Evolutionary conservation across 257 asterid species (phyloP).

Genomic region (Capsicum baccatum): DNA sequence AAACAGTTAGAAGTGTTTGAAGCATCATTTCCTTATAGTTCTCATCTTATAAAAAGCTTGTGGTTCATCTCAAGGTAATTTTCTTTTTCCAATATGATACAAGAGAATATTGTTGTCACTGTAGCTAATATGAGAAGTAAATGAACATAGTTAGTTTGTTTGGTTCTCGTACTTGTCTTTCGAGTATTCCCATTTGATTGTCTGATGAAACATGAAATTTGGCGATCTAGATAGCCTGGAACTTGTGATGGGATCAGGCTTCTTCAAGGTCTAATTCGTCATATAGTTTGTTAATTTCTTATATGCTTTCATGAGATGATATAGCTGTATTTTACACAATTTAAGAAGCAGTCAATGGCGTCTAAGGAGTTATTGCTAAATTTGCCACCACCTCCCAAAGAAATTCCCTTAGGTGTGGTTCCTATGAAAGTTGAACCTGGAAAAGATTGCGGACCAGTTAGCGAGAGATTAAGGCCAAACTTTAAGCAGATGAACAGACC

Average conservation of each 20-base stretch:
- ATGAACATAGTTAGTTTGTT: background rate
- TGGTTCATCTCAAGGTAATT: slow-evolving; percentile 25
- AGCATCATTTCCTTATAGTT: background rate
- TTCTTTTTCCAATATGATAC: background rate
- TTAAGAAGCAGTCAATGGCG: slow-evolving; percentile 34
- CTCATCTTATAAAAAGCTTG: background rate
- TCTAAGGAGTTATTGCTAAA: slow-evolving; percentile 23
- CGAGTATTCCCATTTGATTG: background rate
- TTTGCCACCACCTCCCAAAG: slow-evolving; percentile 42
- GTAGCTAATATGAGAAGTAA: background rate
- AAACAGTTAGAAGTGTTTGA: background rate
- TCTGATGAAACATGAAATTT: background rate
- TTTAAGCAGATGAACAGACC: slow-evolving; percentile 31
- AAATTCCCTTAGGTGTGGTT: slow-evolving; percentile 35
- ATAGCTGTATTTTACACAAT: slow-evolving; percentile 6
- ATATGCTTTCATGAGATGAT: slow-evolving; percentile 22
- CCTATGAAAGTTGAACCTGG: slow-evolving; percentile 32
- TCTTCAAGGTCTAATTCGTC: background rate
- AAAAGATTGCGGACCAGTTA: slow-evolving; percentile 17
- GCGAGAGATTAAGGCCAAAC: slow-evolving; percentile 33
- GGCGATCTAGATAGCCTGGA: background rate
- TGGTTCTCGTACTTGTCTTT: background rate
- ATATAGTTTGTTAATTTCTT: background rate
- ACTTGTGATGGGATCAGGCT: background rate
- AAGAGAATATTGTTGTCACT: background rate